A percentile compares a stretch with the other conserved stretches of the same genome.
These are phyloP conservation scores for Pyrenopolyporus hunteri DNA, from an alignment of 495 filamentous ascomycete genomes.

Conservation along the genomic window DNA sequence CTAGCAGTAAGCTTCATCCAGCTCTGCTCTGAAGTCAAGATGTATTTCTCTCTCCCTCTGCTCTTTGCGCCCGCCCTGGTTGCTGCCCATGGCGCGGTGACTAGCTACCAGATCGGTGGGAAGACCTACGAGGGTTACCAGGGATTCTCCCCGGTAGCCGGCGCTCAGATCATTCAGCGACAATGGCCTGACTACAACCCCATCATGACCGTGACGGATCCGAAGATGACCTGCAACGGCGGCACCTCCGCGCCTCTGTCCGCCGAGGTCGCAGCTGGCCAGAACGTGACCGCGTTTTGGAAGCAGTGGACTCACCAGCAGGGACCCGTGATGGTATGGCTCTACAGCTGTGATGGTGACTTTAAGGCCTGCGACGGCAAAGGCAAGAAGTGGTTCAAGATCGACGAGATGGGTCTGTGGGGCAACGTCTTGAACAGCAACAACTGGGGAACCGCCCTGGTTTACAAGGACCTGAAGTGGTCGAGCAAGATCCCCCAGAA, in stretches of 20 bases:
- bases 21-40: constrained; percentile 25
- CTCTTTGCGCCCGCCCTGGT: constrained; percentile 45
- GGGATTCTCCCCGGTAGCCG: constrained; percentile 53
- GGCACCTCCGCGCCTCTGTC: constrained; percentile 53
- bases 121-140: constrained; percentile 58
- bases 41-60: constrained; percentile 40
- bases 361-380: constrained; percentile 56
- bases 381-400: constrained; percentile 63
- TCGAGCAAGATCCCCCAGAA: constrained; percentile 57
- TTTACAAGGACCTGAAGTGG: constrained; percentile 57
- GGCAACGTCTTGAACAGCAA: constrained; percentile 51
- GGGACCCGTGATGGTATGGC: constrained; percentile 62
- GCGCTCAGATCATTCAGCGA: constrained; percentile 59
- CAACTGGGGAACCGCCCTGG: constrained; percentile 57
- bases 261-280: constrained; percentile 54
- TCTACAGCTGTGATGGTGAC: constrained; percentile 57
- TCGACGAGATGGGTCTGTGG: constrained; percentile 60
- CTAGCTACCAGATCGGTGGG: constrained; percentile 61
- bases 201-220: constrained; percentile 47
- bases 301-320: constrained; percentile 63
- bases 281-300: constrained; percentile 58
- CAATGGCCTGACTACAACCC: constrained; percentile 63
- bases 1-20: neutral
- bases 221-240: constrained; percentile 62
- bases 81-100: constrained; percentile 62